A percentile compares a stretch with the other conserved stretches of the same genome.
These are phyloP conservation scores for Oehlia diaphana DNA, from an alignment of 192 early-diverging fungal species.

Conservation along the genomic window DNA sequence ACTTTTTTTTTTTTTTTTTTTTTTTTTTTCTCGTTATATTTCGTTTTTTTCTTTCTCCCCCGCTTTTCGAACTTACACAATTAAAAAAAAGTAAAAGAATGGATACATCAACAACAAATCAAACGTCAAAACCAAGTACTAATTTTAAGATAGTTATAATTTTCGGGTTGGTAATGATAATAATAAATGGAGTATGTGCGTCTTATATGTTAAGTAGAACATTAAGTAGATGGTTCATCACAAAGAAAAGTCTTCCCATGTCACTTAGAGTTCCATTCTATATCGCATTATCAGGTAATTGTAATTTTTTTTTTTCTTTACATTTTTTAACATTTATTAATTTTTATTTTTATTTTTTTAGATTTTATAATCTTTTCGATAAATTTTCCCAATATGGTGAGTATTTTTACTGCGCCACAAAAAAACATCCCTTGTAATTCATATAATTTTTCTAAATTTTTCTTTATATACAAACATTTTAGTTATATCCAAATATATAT, in stretches of 20 bases:
- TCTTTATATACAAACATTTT: no score
- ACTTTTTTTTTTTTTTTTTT: no score
- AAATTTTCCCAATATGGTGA: neutral
- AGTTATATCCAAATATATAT: neutral
- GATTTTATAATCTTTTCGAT: neutral
- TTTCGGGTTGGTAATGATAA: neutral
- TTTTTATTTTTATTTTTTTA: neutral
- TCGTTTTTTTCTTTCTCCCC: no score
- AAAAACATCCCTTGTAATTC: neutral
- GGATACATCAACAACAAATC: neutral
- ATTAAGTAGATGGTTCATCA: neutral
- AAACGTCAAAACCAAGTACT: neutral
- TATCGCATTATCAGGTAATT: conserved; percentile 21
- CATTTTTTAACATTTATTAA: neutral
- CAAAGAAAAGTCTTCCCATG: conserved; percentile 5
- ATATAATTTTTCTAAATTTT: no score
- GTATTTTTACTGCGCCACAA: no score
- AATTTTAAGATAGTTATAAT: neutral
- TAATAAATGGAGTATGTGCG: conserved; percentile 2
- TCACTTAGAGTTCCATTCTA: conserved; percentile 19
- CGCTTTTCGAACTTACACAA: no score
- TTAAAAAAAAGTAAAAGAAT: neutral
- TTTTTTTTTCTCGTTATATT: neutral
- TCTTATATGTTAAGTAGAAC: conserved; percentile 8
- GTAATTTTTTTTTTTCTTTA: neutral